Conservation (phyloP, 352 stramenopile genomes). For the Globisporangium paddicum region DNA sequence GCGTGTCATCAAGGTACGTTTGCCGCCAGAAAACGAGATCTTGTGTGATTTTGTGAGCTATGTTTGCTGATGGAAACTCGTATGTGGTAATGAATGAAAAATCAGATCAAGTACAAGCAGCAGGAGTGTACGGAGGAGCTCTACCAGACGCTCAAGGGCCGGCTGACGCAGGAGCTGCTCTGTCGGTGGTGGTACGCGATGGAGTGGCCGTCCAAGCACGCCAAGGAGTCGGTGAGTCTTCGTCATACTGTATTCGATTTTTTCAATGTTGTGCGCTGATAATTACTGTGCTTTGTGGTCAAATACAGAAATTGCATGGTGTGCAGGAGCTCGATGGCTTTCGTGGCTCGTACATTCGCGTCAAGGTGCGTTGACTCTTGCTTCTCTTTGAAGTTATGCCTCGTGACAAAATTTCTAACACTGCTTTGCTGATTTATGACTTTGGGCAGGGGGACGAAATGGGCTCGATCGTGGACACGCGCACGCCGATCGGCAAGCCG, state of each 20-base stretch:
- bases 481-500: conserved; percentile 58
- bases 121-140: conserved; percentile 81
- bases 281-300: not conserved
- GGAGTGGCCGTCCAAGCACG: conserved; percentile 59
- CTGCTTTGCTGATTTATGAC: not conserved
- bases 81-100: not conserved
- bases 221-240: conserved; percentile 21
- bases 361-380: conserved; percentile 39
- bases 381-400: not conserved
- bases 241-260: not conserved
- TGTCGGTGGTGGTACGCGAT: conserved; percentile 87
- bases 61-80: too few relatives aligned
- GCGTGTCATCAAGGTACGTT: conserved; percentile 49
- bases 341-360: conserved; percentile 71
- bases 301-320: conserved; percentile 49
- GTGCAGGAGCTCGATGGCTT: conserved; percentile 84
- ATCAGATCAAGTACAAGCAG: conserved; percentile 78
- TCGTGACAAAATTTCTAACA: not conserved
- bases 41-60: conserved; percentile 5
- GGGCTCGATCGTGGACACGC: conserved; percentile 80
- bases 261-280: too few relatives aligned
- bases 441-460: conserved; percentile 73
- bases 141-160: conserved; percentile 75
- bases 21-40: not conserved
- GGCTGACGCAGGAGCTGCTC: conserved; percentile 68